A percentile compares a stretch with the other conserved stretches of the same genome.
phyloP scores from a whole-genome alignment of 2,329 filamentous ascomycete genomes.

The Lasiodiplodia hormozganensis region DNA sequence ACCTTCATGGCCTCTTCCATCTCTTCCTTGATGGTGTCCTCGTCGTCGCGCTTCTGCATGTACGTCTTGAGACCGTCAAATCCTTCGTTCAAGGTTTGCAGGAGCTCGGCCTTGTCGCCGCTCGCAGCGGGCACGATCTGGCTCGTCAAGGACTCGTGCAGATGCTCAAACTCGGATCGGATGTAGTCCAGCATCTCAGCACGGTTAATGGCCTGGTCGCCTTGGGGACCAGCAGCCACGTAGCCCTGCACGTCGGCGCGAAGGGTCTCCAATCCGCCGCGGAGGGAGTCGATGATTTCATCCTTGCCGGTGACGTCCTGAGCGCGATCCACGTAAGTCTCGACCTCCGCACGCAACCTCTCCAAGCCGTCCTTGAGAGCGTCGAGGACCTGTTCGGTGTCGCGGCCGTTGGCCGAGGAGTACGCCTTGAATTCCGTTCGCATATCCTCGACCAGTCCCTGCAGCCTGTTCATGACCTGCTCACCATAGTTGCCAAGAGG shows the following conservation, averaged over 20 bases:
- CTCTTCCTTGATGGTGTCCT: slow-evolving; percentile 51
- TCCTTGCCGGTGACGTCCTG: slow-evolving; percentile 74
- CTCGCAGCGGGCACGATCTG: slow-evolving; percentile 43
- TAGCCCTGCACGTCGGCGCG: slow-evolving; percentile 65
- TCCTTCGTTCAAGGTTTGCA: slow-evolving; percentile 47
- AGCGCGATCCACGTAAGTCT: slow-evolving; percentile 78
- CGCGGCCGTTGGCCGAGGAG: slow-evolving; percentile 76
- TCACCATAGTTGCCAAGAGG: slow-evolving; percentile 61
- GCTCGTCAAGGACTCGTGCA: slow-evolving; percentile 65
- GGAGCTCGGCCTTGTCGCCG: slow-evolving; percentile 47
- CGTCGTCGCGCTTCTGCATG: slow-evolving; percentile 45
- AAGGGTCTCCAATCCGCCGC: slow-evolving; percentile 69
- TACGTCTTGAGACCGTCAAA: slow-evolving; percentile 52
- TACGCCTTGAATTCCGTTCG: slow-evolving; percentile 77
- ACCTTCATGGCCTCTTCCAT: slow-evolving; percentile 75
- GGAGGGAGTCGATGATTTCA: slow-evolving; percentile 75
- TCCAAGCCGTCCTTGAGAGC: slow-evolving; percentile 88
- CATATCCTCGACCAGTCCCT: slow-evolving; percentile 66
- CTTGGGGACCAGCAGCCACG: slow-evolving; percentile 51
- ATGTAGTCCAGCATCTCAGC: slow-evolving; percentile 58
- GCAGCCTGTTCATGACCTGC: slow-evolving; percentile 65
- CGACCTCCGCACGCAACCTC: slow-evolving; percentile 78
- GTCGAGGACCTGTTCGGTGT: slow-evolving; percentile 88
- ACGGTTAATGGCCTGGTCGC: slow-evolving; percentile 49
- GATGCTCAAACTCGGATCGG: slow-evolving; percentile 65